phyloP scores from a whole-genome alignment of 1,284 basidiomycete genomes.

The Macrocystidia cucumis region DNA sequence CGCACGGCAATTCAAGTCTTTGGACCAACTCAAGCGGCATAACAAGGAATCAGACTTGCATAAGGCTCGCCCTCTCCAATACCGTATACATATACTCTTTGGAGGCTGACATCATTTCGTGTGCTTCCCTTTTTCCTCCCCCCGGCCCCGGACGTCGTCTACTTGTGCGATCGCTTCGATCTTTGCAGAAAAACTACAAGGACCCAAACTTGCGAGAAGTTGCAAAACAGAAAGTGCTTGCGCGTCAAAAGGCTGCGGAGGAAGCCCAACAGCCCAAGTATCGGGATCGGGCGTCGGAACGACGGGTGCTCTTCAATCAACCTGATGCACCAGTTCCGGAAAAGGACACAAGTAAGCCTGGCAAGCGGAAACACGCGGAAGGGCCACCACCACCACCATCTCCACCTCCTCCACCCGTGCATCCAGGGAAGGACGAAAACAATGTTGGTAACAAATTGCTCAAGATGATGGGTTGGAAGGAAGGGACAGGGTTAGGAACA shows the following conservation, averaged over 20 bases:
- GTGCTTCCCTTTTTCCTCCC: constrained; percentile 16
- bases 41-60: constrained; percentile 88
- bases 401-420: constrained; percentile 50
- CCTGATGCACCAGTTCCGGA: constrained; percentile 74
- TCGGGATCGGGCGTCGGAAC: constrained; percentile 86
- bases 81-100: constrained; percentile 18
- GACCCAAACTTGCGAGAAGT: constrained; percentile 63
- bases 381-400: constrained; percentile 57
- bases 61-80: constrained; percentile 60
- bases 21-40: constrained; percentile 81
- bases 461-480: constrained; percentile 95
- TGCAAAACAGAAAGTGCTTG: constrained; percentile 62
- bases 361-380: constrained; percentile 36
- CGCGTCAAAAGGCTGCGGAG: constrained; percentile 32
- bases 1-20: constrained; percentile 83
- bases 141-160: constrained; percentile 9
- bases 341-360: constrained; percentile 24
- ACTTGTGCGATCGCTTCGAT: constrained; percentile 11
- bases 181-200: constrained; percentile 82
- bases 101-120: constrained; percentile 22
- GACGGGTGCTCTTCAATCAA: constrained; percentile 83
- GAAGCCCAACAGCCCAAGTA: constrained; percentile 63
- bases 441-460: constrained; percentile 88
- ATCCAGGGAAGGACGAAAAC: constrained; percentile 67
- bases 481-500: constrained; percentile 80